Percentiles rank a stretch among this genome's conserved stretches.
Evolutionary conservation across 352 stramenopile species (phyloP).

Genomic region (Globisporangium iwayamae): DNA sequence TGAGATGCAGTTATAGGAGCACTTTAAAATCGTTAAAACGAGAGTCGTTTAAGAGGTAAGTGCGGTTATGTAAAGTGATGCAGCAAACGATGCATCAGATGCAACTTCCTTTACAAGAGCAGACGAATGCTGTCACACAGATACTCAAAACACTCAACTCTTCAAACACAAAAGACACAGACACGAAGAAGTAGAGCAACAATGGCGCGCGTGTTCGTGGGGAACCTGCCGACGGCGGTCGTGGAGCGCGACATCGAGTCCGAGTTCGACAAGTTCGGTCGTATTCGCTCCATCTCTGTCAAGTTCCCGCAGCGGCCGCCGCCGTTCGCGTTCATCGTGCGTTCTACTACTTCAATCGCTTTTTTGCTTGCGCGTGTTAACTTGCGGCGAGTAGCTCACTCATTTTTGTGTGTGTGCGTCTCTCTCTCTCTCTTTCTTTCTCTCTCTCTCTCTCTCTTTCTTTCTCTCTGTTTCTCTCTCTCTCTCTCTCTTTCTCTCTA

Average conservation of each 20-base stretch:
- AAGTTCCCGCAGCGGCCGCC: slow-evolving; percentile 49
- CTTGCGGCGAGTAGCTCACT: neutral
- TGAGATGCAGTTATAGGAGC: neutral
- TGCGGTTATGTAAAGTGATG: neutral
- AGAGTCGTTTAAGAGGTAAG: neutral
- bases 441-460: too few species aligned
- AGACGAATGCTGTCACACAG: neutral
- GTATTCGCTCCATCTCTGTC: slow-evolving; percentile 36
- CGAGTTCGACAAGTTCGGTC: slow-evolving; percentile 50
- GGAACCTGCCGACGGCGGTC: slow-evolving; percentile 56
- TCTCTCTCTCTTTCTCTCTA: neutral
- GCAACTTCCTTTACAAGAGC: slow-evolving; percentile 1
- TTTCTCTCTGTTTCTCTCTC: too few species aligned
- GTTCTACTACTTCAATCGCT: slow-evolving; percentile 14
- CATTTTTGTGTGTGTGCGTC: neutral
- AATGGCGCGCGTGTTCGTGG: slow-evolving; percentile 54
- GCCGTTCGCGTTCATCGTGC: slow-evolving; percentile 62
- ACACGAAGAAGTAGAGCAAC: too few species aligned
- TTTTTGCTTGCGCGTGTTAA: neutral
- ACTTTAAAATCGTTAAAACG: neutral
- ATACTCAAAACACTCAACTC: neutral
- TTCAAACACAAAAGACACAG: neutral
- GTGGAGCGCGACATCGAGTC: slow-evolving; percentile 54
- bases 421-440: too few species aligned
- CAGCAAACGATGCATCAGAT: neutral